Evolutionary conservation across 2,329 filamentous ascomycete genomes (phyloP), one percentile per base, ranked within the genome.

Genomic region (Diaporthe ampelina): DNA sequence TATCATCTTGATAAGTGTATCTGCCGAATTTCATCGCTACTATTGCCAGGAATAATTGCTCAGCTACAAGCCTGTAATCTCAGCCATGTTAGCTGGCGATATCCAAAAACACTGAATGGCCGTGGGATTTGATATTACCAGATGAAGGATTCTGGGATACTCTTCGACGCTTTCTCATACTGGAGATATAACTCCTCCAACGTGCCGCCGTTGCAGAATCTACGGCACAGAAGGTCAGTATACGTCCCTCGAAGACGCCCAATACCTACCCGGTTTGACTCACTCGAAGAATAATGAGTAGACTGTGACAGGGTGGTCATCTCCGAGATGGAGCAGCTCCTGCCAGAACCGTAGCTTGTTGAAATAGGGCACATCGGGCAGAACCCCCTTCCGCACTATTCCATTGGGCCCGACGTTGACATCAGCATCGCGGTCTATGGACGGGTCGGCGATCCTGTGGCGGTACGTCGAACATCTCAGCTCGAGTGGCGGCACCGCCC

Each of bases 271-370:
- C 45, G 21, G 63, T 24, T 67, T 67, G 4, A 19, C 45, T 67
- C 52, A 67, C 63, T 67, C 45, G 26, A 67, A 67, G 26, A 24
- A 67, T 13, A 67, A 29, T 21, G 63, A 67, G 13, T 24, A 67
- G 29, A 67, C 63, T 26, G 21, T 37, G 29, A 48, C 50, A 26
- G 35, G 7, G 3, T 24, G 13, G 11, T 0, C 2, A 24, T 67
- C 61, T 17, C 40, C 6, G 1, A 1, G 2, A 24, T 29, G 43
- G 26, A 24, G 11, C 45, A 67, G 10, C 43, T 67, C 29, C 43
- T 67, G 61, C 43, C 43, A 67, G 61, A 67, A 67, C 11, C 61
- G 43, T 21, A 67, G 45, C 32, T 29, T 37, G n/a, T 67, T 67
- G 45, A 67, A 52, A 21, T 19, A 67, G 17, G 45, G 45, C 45